Base-by-base conservation (phyloP, 2,329 filamentous ascomycete genomes). In the Phialophora verrucosa region DNA sequence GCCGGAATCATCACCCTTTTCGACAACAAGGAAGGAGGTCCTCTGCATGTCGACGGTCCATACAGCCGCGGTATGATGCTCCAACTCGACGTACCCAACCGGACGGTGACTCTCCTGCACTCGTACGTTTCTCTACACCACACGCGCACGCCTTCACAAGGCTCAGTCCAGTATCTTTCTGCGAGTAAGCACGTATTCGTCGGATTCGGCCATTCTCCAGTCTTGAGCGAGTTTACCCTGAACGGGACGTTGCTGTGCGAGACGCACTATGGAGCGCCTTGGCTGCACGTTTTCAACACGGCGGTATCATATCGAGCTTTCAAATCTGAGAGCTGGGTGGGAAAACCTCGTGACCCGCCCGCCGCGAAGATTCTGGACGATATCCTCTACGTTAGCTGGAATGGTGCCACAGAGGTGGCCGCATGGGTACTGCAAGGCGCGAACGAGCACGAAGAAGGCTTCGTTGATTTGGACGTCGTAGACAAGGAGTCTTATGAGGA, bases 251-350 rank as follows among this genome's bases (percentile, higher is more conserved):
- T 82, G 3, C 76, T 88, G 20, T 86, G 86, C 77, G 83, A 87
- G 65, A 79, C 77, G 5, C 83, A 84, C 71, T 77, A 86, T 71
- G 80, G 71, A 55, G 73, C 59, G 63, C 80, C 67, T 75, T 74
- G 64, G 73, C 74, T 70, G 74, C 74, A 72, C 74, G 55, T 76
- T 71, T 71, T 74, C 35, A 73, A 73, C 2, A 68, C 73, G 17
- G 80, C 84, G 2, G 80, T 83, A 71, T 85, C 83, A 60, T 88
- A 88, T 70, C 81, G 85, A 35, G 82, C 81, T 2, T 83, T 83
- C 74, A 85, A 84, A 71, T 62, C 57, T 6, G 69, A 71, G 29
- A 77, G 81, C 62, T 89, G 85, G 84, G 79, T 79, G 2, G 84
- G 82, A 0, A 73, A 76, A 11, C 84, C 84, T 0, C 82, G 79